phyloP scores from a whole-genome alignment of 2,329 filamentous ascomycete species.

The Basipetospora chlamydospora region DNA sequence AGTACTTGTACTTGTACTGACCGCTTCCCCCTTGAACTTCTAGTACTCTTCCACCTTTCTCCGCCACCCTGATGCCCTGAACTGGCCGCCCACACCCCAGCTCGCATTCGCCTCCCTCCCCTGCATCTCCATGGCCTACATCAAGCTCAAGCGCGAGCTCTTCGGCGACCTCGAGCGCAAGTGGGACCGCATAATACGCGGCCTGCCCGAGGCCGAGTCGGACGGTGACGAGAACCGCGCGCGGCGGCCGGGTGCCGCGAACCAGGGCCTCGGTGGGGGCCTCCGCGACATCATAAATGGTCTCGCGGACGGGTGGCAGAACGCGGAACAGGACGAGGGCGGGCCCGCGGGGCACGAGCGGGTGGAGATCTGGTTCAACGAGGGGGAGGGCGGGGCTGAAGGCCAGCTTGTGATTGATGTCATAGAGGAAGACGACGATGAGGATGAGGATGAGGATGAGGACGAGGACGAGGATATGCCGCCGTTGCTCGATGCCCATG shows the following conservation, averaged over 20 bases:
- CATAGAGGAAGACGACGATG: conserved; percentile 19
- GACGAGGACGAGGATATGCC: no score
- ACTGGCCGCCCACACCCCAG: conserved; percentile 39
- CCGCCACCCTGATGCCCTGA: conserved; percentile 27
- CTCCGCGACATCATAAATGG: conserved; percentile 21
- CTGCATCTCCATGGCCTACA: conserved; percentile 28
- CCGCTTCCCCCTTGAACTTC: no score
- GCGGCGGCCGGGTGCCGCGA: no score
- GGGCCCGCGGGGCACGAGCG: no score
- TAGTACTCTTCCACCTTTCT: conserved; percentile 34
- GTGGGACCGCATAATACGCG: conserved; percentile 32
- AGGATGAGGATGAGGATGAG: conserved; percentile 6
- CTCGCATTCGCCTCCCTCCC: conserved; percentile 37
- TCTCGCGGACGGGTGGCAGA: conserved; percentile 20
- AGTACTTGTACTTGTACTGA: no score
- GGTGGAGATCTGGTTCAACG: conserved; percentile 9
- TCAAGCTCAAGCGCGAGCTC: conserved; percentile 29
- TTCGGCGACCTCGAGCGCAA: conserved; percentile 31
- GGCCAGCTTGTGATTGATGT: conserved; percentile 14
- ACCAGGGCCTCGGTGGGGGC: conserved; percentile 1
- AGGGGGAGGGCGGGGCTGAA: conserved; percentile 10
- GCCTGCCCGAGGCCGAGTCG: conserved; percentile 16
- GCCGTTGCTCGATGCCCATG: conserved; percentile 11
- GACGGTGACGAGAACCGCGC: not conserved
- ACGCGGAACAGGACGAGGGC: conserved; percentile 13